These are phyloP conservation scores for Sugiyamaella grinbergsii DNA, from an alignment of 1,139 yeast species.

Conservation along the genomic window DNA sequence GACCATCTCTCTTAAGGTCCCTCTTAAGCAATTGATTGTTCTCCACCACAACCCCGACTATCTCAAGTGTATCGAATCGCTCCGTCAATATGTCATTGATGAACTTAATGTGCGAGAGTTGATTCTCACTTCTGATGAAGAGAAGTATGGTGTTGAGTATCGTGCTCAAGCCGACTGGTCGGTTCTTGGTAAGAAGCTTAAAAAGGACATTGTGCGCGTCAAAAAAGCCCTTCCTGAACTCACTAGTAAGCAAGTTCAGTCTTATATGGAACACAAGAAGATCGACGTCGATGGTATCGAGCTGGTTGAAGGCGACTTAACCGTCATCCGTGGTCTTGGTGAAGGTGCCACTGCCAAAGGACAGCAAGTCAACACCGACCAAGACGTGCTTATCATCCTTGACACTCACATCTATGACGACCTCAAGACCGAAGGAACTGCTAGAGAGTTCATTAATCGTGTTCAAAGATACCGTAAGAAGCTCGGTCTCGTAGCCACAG, in stretches of 20 bases:
- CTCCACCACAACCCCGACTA: conserved; percentile 76
- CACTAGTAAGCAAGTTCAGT: conserved; percentile 78
- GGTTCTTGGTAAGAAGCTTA: conserved; percentile 92
- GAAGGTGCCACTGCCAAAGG: conserved; percentile 61
- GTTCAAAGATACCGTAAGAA: conserved; percentile 97
- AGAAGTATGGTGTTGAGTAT: conserved; percentile 86
- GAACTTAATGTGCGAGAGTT: conserved; percentile 92
- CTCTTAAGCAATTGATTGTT: conserved; percentile 84
- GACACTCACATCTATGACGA: conserved; percentile 89
- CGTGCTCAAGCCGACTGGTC: conserved; percentile 99
- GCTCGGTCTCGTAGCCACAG: conserved; percentile 92
- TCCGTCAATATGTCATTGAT: conserved; percentile 78
- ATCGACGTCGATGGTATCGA: conserved; percentile 87
- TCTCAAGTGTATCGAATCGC: conserved; percentile 73
- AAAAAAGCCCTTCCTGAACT: conserved; percentile 88
- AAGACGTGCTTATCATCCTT: conserved; percentile 83
- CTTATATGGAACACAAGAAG: conserved; percentile 70
- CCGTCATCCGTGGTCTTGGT: conserved; percentile 86
- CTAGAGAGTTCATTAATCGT: conserved; percentile 95
- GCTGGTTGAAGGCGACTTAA: conserved; percentile 82
- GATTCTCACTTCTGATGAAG: conserved; percentile 87
- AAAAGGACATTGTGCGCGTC: conserved; percentile 89
- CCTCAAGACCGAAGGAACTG: conserved; percentile 88
- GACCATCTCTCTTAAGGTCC: conserved; percentile 90
- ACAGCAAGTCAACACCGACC: conserved; percentile 82